These are phyloP conservation scores for Ustilago vetiveriae DNA, from an alignment of 1,284 basidiomycete genomes.

Conservation along the genomic window DNA sequence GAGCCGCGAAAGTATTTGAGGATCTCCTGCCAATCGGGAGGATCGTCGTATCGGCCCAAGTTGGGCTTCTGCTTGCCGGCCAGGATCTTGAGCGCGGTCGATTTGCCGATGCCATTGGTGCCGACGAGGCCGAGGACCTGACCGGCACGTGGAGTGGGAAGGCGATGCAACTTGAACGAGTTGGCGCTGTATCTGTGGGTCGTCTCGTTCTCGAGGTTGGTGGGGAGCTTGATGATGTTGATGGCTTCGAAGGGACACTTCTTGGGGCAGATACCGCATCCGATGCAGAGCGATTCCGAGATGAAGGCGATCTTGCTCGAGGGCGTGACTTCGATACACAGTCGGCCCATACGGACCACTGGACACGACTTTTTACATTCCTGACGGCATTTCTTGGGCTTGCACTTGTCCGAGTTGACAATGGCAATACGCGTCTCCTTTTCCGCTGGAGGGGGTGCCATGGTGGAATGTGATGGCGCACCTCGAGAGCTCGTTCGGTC, in stretches of 20 bases:
- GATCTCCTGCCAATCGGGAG: constrained; percentile 67
- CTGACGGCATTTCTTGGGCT: constrained; percentile 66
- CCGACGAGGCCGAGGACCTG: constrained; percentile 67
- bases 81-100: constrained; percentile 66
- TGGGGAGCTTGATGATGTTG: constrained; percentile 67
- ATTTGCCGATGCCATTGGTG: constrained; percentile 67
- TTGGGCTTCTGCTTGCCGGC: constrained; percentile 67
- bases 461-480: constrained; percentile 16
- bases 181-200: constrained; percentile 67
- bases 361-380: constrained; percentile 67
- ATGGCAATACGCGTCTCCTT: constrained; percentile 67
- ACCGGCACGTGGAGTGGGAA: constrained; percentile 63
- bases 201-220: constrained; percentile 66
- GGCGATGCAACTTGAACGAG: constrained; percentile 66
- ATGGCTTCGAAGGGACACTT: constrained; percentile 67
- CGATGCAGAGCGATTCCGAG: constrained; percentile 66
- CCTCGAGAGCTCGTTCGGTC: constrained; percentile 15
- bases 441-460: constrained; percentile 49
- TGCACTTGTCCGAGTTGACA: constrained; percentile 67
- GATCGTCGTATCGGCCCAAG: constrained; percentile 66
- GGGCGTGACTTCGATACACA: constrained; percentile 63
- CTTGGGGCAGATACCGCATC: constrained; percentile 67
- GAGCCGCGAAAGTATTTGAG: constrained; percentile 67
- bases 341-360: constrained; percentile 65
- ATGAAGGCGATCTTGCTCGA: constrained; percentile 65